Conservation (phyloP, 2,329 filamentous ascomycete genomes). For the Colletotrichum sp. region DNA sequence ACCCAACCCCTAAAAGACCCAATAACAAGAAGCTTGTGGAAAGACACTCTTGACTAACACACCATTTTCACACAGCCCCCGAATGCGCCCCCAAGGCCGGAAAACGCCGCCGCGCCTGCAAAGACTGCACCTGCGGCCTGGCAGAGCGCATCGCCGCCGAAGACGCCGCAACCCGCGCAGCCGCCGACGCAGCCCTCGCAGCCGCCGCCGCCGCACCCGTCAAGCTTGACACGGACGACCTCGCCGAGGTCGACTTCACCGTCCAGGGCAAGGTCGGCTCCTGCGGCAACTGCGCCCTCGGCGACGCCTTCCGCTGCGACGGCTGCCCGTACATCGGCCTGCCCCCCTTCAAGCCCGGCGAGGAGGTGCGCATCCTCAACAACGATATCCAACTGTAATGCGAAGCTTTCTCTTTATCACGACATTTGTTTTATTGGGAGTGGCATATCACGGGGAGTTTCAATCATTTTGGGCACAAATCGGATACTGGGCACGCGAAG, state of each 20-base stretch:
- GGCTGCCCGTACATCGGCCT: conserved; percentile 85
- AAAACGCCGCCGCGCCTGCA: conserved; percentile 76
- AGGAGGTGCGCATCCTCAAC: conserved; percentile 88
- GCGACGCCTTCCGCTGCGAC: conserved; percentile 84
- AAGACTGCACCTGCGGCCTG: conserved; percentile 96
- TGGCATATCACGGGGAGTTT: neutral
- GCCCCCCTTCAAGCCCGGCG: conserved; percentile 94
- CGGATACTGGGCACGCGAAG: neutral
- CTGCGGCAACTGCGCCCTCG: conserved; percentile 91
- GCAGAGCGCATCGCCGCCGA: conserved; percentile 67
- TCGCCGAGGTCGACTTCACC: conserved; percentile 93
- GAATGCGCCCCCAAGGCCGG: conserved; percentile 88
- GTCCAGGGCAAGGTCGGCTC: conserved; percentile 96
- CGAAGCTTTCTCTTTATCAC: neutral
- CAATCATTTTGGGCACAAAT: neutral
- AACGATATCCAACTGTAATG: conserved; percentile 80
- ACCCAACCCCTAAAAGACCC: no score
- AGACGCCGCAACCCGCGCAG: conserved; percentile 67
- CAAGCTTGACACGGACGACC: conserved; percentile 75
- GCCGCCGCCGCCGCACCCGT: conserved; percentile 56
- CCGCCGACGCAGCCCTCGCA: conserved; percentile 72
- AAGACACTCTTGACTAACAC: conserved; percentile 30
- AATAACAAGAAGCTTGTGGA: no score
- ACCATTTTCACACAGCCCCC: conserved; percentile 59
- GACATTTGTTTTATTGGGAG: neutral